Evolutionary conservation across 495 filamentous ascomycete genomes (phyloP), one percentile per base, ranked within the genome.

Genomic region (Paragyromitra xinjiangensis): DNA sequence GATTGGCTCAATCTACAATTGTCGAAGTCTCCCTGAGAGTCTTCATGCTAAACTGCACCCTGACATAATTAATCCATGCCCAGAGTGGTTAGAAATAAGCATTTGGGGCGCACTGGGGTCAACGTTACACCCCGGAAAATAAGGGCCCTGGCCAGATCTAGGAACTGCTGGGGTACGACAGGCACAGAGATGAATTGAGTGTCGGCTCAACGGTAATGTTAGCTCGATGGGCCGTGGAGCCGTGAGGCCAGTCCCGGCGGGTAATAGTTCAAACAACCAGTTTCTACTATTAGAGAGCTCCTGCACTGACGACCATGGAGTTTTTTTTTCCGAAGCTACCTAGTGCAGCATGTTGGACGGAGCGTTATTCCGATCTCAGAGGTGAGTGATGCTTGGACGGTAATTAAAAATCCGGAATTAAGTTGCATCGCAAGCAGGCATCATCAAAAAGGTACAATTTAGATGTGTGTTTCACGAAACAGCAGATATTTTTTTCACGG

Each of bases 211-310:
- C 55, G 55, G 55, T 22, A 58, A 26, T 37, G 61, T 19, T 42
- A 39, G 61, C 37, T 64, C 61, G 37, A 42, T 39, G 51, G 66
- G 50, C 66, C 34, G 29, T 22, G 29, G 66, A 58, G 66, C 66
- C 66, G 50, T 69, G 40, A 14, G 4, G 44, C 14, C 44, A 16
- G 9, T 16, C 44, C 44, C 14, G 9, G 29, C 29, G 44, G 44
- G 44, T 48, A 48, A 48, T 48, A 34, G 29, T 34, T 34, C 29
- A 34, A 34, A 34, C 3, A 34, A 34, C 29, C 29, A 34, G 3
- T 34, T 34, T 34, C 29, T 34, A 34, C 29, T 34, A 34, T 34
- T 34, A 34, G 29, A 34, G 29, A 34, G 29, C 29, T 34, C 29
- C 29, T 34, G 29, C 29, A 34, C 29, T 34, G 29, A 3, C 3